Evolutionary conservation across 2,329 filamentous ascomycete species (phyloP), one percentile per base, ranked within the genome.

Genomic region (Davidsoniella virescens): DNA sequence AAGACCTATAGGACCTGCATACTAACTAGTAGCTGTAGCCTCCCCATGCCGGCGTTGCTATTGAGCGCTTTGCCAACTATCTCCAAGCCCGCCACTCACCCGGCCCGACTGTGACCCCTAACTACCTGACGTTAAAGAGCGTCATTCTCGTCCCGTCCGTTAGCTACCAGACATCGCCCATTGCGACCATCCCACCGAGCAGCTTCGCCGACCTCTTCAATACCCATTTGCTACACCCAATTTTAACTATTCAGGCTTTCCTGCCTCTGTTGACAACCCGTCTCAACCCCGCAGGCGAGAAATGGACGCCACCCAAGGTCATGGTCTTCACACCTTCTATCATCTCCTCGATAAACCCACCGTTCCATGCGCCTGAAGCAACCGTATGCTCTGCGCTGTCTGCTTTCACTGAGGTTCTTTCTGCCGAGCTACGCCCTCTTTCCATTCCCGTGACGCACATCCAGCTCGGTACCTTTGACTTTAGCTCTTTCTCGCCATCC

Each of bases 141-240:
- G 70, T 96, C 49, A 76, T 98, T 49, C 70, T 96, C 55, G 82
- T 94, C 20, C 90, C 90, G 2, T 84, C 82, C 20, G 71, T 82
- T 20, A 79, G 83, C 60, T 93, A 88, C 63, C 82, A 86, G 48
- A 81, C 82, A 23, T 86, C 84, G 3, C 84, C 86, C 17, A 83
- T 96, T 54, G 86, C 87, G 54, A 88, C 86, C 3, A 82, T 95
- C 53, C 79, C 85, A 5, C 80, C 86, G 0, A 84, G 85, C 26
- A 81, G 78, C 58, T 92, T 94, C 69, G 85, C 86, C 55, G 87
- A 95, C 61, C 82, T 87, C 33, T 79, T 96, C 63, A 94, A 95
- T 64, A 90, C 87, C 14, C 88, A 94, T 60, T 75, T 98, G 10
- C 74, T 96, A 50, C 84, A 87, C 52, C 90, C 90, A 1, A 87